phyloP scores from a whole-genome alignment of 106 monocot genomes.

The Cymbidium sinense region DNA sequence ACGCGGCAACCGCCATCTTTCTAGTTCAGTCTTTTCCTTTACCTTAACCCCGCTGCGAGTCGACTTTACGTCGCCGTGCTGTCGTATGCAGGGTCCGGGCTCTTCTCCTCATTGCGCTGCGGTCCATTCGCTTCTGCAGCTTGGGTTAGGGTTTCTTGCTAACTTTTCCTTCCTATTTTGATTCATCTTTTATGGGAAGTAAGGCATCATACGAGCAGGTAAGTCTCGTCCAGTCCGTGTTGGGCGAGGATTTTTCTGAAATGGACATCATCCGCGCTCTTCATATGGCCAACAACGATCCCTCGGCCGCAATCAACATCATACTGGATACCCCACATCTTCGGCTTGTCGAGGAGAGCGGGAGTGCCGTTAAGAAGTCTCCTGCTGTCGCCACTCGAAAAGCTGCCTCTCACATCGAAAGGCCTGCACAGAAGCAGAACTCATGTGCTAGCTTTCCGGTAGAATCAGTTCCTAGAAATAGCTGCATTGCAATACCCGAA shows the following conservation, averaged over 20 bases:
- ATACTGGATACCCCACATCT: conserved; percentile 63
- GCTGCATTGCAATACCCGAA: too few relatives aligned
- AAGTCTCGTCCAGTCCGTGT: conserved; percentile 48
- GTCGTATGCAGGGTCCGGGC: not conserved
- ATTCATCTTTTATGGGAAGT: conserved; percentile 32
- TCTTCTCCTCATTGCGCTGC: not conserved
- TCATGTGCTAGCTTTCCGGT: not conserved
- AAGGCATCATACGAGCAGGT: conserved; percentile 58
- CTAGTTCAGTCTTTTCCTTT: not conserved
- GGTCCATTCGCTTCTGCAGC: not conserved
- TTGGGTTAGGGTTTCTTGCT: conserved; percentile 5
- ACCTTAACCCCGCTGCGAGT: not conserved
- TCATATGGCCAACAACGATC: conserved; percentile 86
- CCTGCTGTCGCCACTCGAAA: not conserved
- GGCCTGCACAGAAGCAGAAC: not conserved
- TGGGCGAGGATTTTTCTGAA: conserved; percentile 51
- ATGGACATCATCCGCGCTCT: conserved; percentile 93
- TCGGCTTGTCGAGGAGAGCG: conserved; percentile 10
- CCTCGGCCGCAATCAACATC: conserved; percentile 87
- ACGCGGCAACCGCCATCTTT: not conserved
- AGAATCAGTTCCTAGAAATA: not conserved
- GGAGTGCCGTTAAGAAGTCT: conserved; percentile 8
- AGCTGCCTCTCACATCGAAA: not conserved
- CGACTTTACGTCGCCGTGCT: not conserved
- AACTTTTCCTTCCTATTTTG: not conserved